Evolutionary conservation across 495 filamentous ascomycete genomes (phyloP), one percentile per base, ranked within the genome.

Genomic region (Annulohypoxylon stygium): DNA sequence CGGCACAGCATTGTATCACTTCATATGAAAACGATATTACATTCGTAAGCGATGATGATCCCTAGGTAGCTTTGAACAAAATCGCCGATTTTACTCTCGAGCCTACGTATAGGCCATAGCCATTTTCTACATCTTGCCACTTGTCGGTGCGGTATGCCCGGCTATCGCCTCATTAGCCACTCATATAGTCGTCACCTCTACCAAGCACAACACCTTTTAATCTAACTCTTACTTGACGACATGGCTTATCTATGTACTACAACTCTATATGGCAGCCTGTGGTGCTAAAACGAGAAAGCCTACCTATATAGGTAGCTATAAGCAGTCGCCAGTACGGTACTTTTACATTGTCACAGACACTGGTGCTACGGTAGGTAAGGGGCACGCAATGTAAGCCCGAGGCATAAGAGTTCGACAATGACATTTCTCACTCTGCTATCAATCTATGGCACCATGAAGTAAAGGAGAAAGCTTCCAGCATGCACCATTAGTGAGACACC

Each of bases 1-100:
- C 53, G 67, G 67, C 67, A 53, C 67, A 65, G 65, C 37, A 57
- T 36, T 33, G 60, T 33, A 48, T 6, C 20, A n/a, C 34, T 41
- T 54, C 11, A 10, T 53, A 37, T 58, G 48, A 36, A 9, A 10
- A 20, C 6, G 14, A 14, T n/a, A 37, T 33, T 37, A 18, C 30
- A 54, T 6, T 30, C 14, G 25, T 51, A 51, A 4, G 26, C 12
- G 26, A 34, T 16, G 25, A 20, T 23, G 12, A 14, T 34, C 33
- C 12, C 10, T 23, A 23, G 20, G 20, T 10, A 26, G 6, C 4
- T 30, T 9, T 14, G 18, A 50, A 23, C 45, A 18, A 23, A 12
- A 14, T 51, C 20, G 18, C 23, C 18, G 18, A 20, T 8, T 51
- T 26, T 26, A 11, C 16, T 12, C 25, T 26, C 12, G n/a, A 34